Conservation (phyloP, 1,284 basidiomycete species). For the Ustilago trichophora region DNA sequence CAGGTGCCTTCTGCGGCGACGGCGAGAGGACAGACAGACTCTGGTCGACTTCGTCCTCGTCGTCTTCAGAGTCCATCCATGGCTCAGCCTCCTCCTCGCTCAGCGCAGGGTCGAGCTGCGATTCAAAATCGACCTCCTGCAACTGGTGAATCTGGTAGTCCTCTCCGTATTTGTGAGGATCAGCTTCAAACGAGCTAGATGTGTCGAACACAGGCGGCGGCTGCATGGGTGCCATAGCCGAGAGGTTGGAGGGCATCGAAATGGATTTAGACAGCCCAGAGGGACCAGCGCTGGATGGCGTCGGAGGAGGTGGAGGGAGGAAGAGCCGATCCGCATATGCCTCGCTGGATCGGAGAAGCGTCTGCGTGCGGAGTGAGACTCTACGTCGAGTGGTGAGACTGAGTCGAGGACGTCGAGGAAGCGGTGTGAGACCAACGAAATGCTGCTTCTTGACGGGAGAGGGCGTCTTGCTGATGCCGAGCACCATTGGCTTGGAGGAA, state of each 20-base stretch:
- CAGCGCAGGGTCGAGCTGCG: conserved; percentile 20
- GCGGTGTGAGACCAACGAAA: conserved; percentile 35
- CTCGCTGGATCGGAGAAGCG: conserved; percentile 43
- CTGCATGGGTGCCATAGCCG: conserved; percentile 4
- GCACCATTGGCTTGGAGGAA: conserved; percentile 10
- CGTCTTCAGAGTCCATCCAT: conserved; percentile 27
- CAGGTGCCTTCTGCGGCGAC: conserved; percentile 9
- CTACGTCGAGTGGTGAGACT: conserved; percentile 37
- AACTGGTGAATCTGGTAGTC: not conserved
- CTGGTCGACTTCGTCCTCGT: conserved; percentile 47
- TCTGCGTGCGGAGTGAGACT: conserved; percentile 46
- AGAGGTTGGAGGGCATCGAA: conserved; percentile 40
- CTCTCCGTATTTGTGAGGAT: not conserved
- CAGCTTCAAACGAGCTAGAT: conserved; percentile 1
- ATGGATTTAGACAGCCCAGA: conserved; percentile 32
- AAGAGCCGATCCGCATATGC: conserved; percentile 41
- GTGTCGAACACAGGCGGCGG: conserved; percentile 7
- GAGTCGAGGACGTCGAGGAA: conserved; percentile 43
- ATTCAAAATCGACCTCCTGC: conserved; percentile 10
- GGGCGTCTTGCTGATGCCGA: conserved; percentile 42
- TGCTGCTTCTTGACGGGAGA: conserved; percentile 41
- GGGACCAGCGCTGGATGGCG: not conserved
- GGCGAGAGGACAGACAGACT: conserved; percentile 30
- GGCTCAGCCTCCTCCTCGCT: conserved; percentile 11
- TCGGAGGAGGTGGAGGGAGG: conserved; percentile 35